phyloP scores from a whole-genome alignment of 257 asterid genomes.

The Fraxinus cuspidata region DNA sequence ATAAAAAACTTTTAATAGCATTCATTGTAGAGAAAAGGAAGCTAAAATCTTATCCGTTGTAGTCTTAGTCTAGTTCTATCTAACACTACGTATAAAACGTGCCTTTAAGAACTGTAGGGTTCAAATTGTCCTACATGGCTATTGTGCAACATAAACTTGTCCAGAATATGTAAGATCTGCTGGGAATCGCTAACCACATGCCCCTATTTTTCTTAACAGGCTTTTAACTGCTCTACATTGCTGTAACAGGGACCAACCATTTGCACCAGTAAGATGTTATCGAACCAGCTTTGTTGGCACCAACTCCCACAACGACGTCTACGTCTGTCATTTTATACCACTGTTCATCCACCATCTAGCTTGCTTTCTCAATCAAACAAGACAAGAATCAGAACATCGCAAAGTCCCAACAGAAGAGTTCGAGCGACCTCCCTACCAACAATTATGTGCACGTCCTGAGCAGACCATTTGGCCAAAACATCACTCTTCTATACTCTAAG shows the following conservation, averaged over 20 bases:
- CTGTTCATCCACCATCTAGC: background rate
- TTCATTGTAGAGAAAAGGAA: background rate
- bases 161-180: background rate
- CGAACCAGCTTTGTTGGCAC: conserved; percentile 16
- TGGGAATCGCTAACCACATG: background rate
- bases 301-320: background rate
- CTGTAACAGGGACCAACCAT: background rate
- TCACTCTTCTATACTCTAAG: background rate
- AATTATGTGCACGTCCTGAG: background rate
- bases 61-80: background rate
- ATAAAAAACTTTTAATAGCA: background rate
- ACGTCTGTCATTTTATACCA: background rate
- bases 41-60: background rate
- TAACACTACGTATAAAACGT: background rate
- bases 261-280: background rate
- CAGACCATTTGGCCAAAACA: background rate
- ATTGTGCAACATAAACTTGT: conserved; percentile 8
- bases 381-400: background rate
- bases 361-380: conserved; percentile 3
- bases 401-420: background rate
- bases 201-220: background rate
- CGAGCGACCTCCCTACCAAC: background rate
- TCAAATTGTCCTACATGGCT: background rate
- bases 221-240: background rate
- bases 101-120: background rate